A percentile compares a stretch with the other conserved stretches of the same genome.
Conservation (phyloP, 106 monocot genomes). For the Dioscorea zingiberensis region DNA sequence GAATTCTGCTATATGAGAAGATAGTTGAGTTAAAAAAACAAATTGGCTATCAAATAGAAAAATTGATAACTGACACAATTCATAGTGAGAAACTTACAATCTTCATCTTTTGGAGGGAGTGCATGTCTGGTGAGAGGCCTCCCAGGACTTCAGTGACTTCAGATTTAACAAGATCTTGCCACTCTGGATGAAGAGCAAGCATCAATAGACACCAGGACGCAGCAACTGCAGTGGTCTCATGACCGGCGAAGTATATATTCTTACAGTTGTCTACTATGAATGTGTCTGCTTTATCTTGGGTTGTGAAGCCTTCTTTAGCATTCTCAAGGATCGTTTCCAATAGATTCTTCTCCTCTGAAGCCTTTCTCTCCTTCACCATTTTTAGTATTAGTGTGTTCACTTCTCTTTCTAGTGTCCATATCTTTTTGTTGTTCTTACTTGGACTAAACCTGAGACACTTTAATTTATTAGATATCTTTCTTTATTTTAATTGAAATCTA, state of each 20-base stretch:
- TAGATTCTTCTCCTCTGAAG: constrained; percentile 17
- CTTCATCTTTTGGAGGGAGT: constrained; percentile 53
- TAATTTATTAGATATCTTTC: too few species aligned
- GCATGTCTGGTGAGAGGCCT: constrained; percentile 9
- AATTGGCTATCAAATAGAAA: too few species aligned
- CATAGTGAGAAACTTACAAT: constrained; percentile 18
- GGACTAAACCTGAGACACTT: constrained; percentile 30
- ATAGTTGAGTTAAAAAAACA: too few species aligned
- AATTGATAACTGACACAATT: not conserved
- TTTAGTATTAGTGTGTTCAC: constrained; percentile 28
- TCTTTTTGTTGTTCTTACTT: constrained; percentile 34
- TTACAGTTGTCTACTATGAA: constrained; percentile 89
- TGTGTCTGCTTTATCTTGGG: constrained; percentile 1
- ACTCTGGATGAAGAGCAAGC: constrained; percentile 44
- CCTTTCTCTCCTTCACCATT: constrained; percentile 23
- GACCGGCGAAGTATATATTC: constrained; percentile 76
- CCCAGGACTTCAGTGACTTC: constrained; percentile 43
- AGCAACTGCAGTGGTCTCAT: constrained; percentile 48
- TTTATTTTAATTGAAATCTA: too few species aligned
- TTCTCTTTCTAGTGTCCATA: constrained; percentile 40
- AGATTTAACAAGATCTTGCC: constrained; percentile 45
- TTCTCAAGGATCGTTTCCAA: constrained; percentile 38
- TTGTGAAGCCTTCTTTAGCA: constrained; percentile 1
- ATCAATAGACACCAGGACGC: constrained; percentile 54
- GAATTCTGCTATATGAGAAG: too few species aligned